A percentile compares a stretch with the other conserved stretches of the same genome.
Conservation (phyloP, 2,329 filamentous ascomycete genomes). For the Botrytis sinoallii region DNA sequence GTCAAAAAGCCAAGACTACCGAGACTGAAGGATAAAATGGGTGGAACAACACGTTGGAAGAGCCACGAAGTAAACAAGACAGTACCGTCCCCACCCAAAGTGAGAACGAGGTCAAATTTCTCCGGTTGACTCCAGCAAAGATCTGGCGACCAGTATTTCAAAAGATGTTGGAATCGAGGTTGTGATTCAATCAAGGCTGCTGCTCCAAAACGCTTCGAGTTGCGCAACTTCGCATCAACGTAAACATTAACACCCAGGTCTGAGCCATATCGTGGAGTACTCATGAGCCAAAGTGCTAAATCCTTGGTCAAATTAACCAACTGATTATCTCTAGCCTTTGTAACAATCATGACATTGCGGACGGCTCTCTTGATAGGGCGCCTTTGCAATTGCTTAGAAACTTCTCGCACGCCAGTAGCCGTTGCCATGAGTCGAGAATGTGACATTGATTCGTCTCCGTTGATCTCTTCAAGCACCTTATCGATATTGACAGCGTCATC, state of each 20-base stretch:
- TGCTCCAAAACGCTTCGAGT: constrained; percentile 83
- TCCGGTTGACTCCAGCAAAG: constrained; percentile 92
- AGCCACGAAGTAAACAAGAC: constrained; percentile 88
- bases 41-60: constrained; percentile 86
- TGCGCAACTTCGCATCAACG: constrained; percentile 90
- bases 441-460: constrained; percentile 82
- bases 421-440: constrained; percentile 94
- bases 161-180: constrained; percentile 73
- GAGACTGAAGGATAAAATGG: constrained; percentile 78
- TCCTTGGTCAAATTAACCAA: constrained; percentile 87
- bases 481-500: constrained; percentile 95
- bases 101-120: constrained; percentile 91
- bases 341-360: constrained; percentile 95
- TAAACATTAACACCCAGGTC: constrained; percentile 94
- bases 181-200: constrained; percentile 70
- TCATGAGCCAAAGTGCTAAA: constrained; percentile 81
- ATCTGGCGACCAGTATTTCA: constrained; percentile 94
- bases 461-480: constrained; percentile 91
- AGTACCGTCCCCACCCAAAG: constrained; percentile 81
- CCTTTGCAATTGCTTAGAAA: constrained; percentile 90
- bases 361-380: constrained; percentile 90
- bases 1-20: constrained; percentile 87
- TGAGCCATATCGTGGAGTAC: constrained; percentile 83
- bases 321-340: constrained; percentile 93
- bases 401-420: constrained; percentile 89